Percentiles rank a stretch among this genome's conserved stretches.
These are phyloP conservation scores for Rhodotorula glutinis DNA, from an alignment of 1,284 basidiomycete species.

Conservation along the genomic window DNA sequence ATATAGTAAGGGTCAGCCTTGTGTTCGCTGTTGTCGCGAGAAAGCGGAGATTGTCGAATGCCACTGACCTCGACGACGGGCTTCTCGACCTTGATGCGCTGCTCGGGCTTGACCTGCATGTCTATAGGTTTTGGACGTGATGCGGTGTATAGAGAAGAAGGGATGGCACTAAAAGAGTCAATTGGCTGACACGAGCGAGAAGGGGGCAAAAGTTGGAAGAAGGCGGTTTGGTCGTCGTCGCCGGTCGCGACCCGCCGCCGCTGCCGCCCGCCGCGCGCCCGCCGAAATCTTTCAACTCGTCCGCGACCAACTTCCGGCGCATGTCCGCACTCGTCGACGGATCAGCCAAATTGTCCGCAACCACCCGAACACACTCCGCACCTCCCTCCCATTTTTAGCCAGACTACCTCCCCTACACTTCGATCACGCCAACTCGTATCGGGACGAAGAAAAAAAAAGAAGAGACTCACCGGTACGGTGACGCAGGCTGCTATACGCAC, in stretches of 20 bases:
- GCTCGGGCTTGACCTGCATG: slow-evolving; percentile 34
- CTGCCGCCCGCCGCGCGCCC: slow-evolving; percentile 18
- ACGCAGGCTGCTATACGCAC: slow-evolving; percentile 2
- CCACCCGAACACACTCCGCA: not conserved
- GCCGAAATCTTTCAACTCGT: too few species aligned
- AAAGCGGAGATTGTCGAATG: not conserved
- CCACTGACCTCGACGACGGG: slow-evolving; percentile 80
- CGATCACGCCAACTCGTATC: not conserved
- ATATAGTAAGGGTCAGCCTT: too few species aligned
- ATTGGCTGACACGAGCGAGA: not conserved
- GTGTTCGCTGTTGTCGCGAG: not conserved
- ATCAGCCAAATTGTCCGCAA: too few species aligned
- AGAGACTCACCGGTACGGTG: not conserved
- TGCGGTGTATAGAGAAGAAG: not conserved
- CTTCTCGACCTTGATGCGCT: slow-evolving; percentile 75
- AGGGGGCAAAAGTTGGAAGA: slow-evolving; percentile 5
- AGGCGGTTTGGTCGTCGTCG: too few species aligned
- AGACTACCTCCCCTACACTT: too few species aligned
- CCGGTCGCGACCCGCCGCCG: not conserved
- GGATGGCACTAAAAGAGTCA: not conserved
- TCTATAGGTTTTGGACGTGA: slow-evolving; percentile 4
- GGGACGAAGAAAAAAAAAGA: not conserved
- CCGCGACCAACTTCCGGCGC: not conserved
- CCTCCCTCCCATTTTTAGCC: not conserved
- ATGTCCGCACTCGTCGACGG: slow-evolving; percentile 41